Percentiles rank a stretch among this genome's conserved stretches.
Evolutionary conservation across 345 rosid species (phyloP).

Genomic region (Gossypium rotundifolium): DNA sequence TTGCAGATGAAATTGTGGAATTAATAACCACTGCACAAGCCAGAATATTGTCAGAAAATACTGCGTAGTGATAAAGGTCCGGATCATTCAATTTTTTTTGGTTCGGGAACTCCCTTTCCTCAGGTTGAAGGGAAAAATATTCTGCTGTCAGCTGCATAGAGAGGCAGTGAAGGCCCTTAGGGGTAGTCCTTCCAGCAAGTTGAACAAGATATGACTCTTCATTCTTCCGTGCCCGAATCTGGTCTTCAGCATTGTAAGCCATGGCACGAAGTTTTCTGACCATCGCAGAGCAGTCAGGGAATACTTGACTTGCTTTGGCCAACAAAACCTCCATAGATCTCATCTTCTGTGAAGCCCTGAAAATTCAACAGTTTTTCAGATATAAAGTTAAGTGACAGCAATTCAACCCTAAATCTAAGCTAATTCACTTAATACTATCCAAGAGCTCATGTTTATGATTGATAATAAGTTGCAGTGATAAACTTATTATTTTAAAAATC

Average conservation of each 20-base stretch:
- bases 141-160: constrained; percentile 83
- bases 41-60: constrained; percentile 86
- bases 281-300: constrained; percentile 62
- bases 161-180: constrained; percentile 94
- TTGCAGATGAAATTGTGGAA: constrained; percentile 61
- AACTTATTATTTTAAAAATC: neutral
- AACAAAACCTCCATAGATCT: constrained; percentile 56
- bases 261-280: constrained; percentile 72
- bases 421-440: neutral
- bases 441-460: neutral
- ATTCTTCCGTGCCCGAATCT: constrained; percentile 56
- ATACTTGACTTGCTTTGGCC: constrained; percentile 52
- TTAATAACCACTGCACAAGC: constrained; percentile 86
- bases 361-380: constrained; percentile 24
- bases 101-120: constrained; percentile 63
- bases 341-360: constrained; percentile 62
- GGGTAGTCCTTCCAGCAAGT: constrained; percentile 85
- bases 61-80: constrained; percentile 62
- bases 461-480: neutral
- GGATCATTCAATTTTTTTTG: constrained; percentile 46
- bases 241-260: constrained; percentile 74
- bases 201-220: constrained; percentile 66
- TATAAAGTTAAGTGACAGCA: constrained; percentile 5
- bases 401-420: neutral
- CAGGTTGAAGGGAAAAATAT: constrained; percentile 56